These are phyloP conservation scores for Yamadazyma dushanensis DNA, from an alignment of 1,139 yeast genomes.

Conservation along the genomic window DNA sequence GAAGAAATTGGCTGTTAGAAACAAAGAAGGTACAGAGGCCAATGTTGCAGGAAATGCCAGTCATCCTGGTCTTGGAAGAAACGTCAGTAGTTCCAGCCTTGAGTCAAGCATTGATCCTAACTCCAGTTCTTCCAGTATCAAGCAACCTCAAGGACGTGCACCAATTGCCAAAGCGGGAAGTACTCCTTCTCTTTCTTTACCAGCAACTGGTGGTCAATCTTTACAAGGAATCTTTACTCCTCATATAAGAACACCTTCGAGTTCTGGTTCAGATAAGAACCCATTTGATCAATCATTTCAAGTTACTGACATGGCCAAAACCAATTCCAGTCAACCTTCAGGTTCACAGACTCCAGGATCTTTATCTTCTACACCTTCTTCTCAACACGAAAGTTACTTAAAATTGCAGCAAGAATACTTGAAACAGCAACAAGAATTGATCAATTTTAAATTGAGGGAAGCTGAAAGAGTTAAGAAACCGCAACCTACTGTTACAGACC, in stretches of 20 bases:
- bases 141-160: neutral
- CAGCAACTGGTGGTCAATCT: slow-evolving; percentile 4
- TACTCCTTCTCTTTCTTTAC: slow-evolving; percentile 1
- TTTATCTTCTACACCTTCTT: slow-evolving; percentile 6
- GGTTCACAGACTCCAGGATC: slow-evolving; percentile 6
- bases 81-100: neutral
- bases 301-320: neutral
- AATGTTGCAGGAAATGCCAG: neutral
- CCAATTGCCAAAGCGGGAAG: too few relatives aligned
- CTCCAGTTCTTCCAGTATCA: neutral
- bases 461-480: slow-evolving; percentile 2
- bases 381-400: slow-evolving; percentile 38
- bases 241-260: slow-evolving; percentile 34
- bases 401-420: slow-evolving; percentile 40
- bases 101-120: neutral
- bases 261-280: slow-evolving; percentile 29
- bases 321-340: slow-evolving; percentile 1
- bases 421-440: slow-evolving; percentile 38
- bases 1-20: slow-evolving; percentile 19
- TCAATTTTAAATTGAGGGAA: slow-evolving; percentile 26
- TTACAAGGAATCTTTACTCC: slow-evolving; percentile 41
- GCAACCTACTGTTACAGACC: neutral
- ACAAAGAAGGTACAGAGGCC: neutral
- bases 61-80: neutral
- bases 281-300: slow-evolving; percentile 40